phyloP scores from a whole-genome alignment of 2,329 filamentous ascomycete genomes.

The Pseudogymnoascus sp. region DNA sequence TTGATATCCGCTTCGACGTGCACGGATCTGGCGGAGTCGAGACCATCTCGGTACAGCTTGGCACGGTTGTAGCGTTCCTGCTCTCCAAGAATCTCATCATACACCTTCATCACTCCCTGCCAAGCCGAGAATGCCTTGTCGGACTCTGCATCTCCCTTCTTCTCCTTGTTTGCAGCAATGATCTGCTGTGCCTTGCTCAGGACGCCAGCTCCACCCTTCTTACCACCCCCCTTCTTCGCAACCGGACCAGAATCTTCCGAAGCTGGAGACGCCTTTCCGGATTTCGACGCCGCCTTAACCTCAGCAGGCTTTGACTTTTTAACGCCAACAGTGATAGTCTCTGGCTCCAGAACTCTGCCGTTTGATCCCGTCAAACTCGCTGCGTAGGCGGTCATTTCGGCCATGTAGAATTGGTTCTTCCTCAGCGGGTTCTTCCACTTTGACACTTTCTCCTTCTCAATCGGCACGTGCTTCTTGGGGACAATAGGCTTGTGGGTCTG shows the following conservation, averaged over 20 bases:
- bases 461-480: slow-evolving; percentile 32
- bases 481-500: slow-evolving; percentile 49
- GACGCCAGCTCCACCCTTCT: slow-evolving; percentile 32
- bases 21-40: slow-evolving; percentile 23
- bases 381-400: slow-evolving; percentile 61
- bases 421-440: slow-evolving; percentile 30
- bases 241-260: slow-evolving; percentile 14
- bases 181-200: slow-evolving; percentile 31
- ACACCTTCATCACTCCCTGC: slow-evolving; percentile 25
- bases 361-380: slow-evolving; percentile 60
- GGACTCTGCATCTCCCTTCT: slow-evolving; percentile 24
- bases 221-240: slow-evolving; percentile 29
- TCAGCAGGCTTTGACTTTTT: slow-evolving; percentile 24
- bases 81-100: slow-evolving; percentile 22
- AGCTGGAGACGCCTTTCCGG: slow-evolving; percentile 16
- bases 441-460: slow-evolving; percentile 34
- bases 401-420: slow-evolving; percentile 55
- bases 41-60: slow-evolving; percentile 24
- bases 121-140: slow-evolving; percentile 28
- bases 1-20: slow-evolving; percentile 29
- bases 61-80: slow-evolving; percentile 26
- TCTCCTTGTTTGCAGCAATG: slow-evolving; percentile 26
- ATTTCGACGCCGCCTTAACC: slow-evolving; percentile 22
- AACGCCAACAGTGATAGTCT: slow-evolving; percentile 49
- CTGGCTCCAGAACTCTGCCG: slow-evolving; percentile 56